phyloP scores from a whole-genome alignment of 202 grass and related monocot species.

The Schoenoplectus triqueter region DNA sequence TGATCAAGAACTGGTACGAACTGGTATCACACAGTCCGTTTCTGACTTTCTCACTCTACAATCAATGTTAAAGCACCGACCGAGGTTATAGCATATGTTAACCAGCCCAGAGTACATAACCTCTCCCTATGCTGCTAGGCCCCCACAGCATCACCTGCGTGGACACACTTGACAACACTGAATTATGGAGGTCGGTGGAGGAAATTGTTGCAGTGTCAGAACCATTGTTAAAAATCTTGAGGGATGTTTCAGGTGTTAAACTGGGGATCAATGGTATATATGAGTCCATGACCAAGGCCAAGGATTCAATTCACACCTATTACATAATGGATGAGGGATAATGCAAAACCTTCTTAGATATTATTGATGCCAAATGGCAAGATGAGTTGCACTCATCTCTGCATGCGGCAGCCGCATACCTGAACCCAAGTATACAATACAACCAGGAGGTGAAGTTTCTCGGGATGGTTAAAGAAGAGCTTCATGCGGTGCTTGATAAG shows the following conservation, averaged over 20 bases:
- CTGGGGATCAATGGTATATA: slow-evolving; percentile 84
- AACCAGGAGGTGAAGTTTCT: slow-evolving; percentile 84
- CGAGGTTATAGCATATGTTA: slow-evolving; percentile 93
- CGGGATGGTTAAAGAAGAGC: slow-evolving; percentile 70
- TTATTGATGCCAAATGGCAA: slow-evolving; percentile 88
- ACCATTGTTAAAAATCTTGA: slow-evolving; percentile 85
- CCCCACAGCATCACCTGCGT: slow-evolving; percentile 59
- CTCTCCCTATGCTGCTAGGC: slow-evolving; percentile 67
- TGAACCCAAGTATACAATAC: slow-evolving; percentile 96
- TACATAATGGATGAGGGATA: slow-evolving; percentile 98
- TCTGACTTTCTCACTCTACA: slow-evolving; percentile 89
- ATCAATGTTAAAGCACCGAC: slow-evolving; percentile 67
- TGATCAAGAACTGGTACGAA: slow-evolving; percentile 78
- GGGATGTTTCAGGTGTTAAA: slow-evolving; percentile 90
- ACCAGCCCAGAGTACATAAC: slow-evolving; percentile 71
- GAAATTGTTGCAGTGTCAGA: slow-evolving; percentile 91
- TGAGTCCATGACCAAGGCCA: slow-evolving; percentile 95
- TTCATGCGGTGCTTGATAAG: slow-evolving; percentile 77
- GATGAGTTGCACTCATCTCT: slow-evolving; percentile 84
- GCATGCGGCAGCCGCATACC: slow-evolving; percentile 80
- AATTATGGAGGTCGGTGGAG: slow-evolving; percentile 86
- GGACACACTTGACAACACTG: slow-evolving; percentile 69
- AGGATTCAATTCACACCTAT: slow-evolving; percentile 90
- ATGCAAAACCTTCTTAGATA: slow-evolving; percentile 91
- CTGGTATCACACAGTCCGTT: slow-evolving; percentile 78